Percentiles rank a stretch among this genome's conserved stretches.
phyloP scores from a whole-genome alignment of 805 yeast species.

The Myxozyma neotropica region DNA sequence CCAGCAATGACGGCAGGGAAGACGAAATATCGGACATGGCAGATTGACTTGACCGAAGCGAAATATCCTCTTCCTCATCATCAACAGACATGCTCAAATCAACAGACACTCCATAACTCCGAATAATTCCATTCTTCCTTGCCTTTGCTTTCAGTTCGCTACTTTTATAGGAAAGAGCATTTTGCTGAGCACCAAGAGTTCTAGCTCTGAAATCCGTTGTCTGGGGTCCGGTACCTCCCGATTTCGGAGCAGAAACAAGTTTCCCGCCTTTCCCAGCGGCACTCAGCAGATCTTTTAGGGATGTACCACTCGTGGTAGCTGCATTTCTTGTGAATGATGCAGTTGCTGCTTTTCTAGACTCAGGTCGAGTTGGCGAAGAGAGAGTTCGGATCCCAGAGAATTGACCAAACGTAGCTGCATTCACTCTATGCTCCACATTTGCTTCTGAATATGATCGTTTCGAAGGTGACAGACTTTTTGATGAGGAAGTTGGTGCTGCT shows the following conservation, averaged over 20 bases:
- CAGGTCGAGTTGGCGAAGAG: not conserved
- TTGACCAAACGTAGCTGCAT: not conserved
- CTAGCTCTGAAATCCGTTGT: not conserved
- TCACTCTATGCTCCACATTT: not conserved
- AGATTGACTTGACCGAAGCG: not conserved
- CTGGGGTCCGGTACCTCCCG: not conserved
- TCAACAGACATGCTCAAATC: not conserved
- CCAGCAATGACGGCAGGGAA: not conserved
- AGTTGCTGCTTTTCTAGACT: not conserved
- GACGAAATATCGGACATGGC: not conserved
- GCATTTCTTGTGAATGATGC: not conserved
- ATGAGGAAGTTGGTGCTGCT: not conserved
- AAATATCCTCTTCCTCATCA: not conserved
- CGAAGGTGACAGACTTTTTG: conserved; percentile 2
- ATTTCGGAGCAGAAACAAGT: not conserved
- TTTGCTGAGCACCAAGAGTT: not conserved
- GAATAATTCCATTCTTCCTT: not conserved
- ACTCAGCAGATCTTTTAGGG: not conserved
- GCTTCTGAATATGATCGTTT: not conserved
- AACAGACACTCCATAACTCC: conserved; percentile 2
- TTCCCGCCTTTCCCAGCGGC: not conserved
- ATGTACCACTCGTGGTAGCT: not conserved
- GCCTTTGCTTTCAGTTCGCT: not conserved
- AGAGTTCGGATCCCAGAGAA: not conserved
- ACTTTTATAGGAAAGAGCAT: not conserved